These are phyloP conservation scores for Gastrolobium bilobum DNA, from an alignment of 306 rosid genomes.

Conservation along the genomic window DNA sequence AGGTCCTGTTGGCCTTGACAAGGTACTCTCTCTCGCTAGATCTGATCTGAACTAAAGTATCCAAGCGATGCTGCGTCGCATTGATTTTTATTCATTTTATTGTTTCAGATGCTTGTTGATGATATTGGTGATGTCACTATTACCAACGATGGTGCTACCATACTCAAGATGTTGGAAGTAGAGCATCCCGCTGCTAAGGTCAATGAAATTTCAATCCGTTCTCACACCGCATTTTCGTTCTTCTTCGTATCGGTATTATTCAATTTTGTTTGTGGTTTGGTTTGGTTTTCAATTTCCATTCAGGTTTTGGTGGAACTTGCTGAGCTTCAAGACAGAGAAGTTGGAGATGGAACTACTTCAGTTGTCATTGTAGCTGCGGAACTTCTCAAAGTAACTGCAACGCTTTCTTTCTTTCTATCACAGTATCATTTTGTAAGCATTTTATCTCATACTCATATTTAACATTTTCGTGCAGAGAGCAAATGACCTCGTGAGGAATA, in stretches of 20 bases:
- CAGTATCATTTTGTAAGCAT: neutral
- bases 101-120: conserved; percentile 90
- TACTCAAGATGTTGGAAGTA: conserved; percentile 95
- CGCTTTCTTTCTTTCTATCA: neutral
- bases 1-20: conserved; percentile 99
- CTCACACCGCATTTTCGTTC: neutral
- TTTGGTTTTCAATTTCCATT: neutral
- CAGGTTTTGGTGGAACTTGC: conserved; percentile 97
- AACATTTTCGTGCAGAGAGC: conserved; percentile 70
- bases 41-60: neutral
- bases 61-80: neutral
- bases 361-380: conserved; percentile 97
- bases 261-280: neutral
- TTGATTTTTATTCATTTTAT: neutral
- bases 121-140: conserved; percentile 96
- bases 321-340: conserved; percentile 95
- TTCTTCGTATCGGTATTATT: neutral
- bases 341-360: conserved; percentile 98
- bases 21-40: conserved; percentile 56
- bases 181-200: conserved; percentile 99
- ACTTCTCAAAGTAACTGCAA: conserved; percentile 73
- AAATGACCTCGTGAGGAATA: conserved; percentile 93
- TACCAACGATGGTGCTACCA: conserved; percentile 96
- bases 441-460: neutral
- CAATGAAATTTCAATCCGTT: neutral